These are phyloP conservation scores for Gaeumannomyces sp. DNA, from an alignment of 2,329 filamentous ascomycete genomes.

Conservation along the genomic window DNA sequence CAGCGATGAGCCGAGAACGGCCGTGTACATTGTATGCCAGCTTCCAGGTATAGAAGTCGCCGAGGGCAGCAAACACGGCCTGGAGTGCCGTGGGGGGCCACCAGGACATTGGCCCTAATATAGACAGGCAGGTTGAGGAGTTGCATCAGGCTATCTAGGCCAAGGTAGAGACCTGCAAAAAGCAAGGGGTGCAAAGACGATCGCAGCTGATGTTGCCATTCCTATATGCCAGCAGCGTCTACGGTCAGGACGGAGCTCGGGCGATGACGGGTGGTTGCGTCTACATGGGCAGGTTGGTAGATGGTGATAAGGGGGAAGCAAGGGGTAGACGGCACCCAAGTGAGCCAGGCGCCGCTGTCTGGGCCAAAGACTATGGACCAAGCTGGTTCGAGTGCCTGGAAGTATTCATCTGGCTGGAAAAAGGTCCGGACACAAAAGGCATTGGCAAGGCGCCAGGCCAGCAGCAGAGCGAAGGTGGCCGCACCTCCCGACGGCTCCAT, in stretches of 20 bases:
- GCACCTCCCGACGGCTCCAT: slow-evolving; percentile 3
- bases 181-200: slow-evolving; percentile 87
- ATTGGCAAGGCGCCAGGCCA: slow-evolving; percentile 74
- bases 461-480: slow-evolving; percentile 29
- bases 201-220: slow-evolving; percentile 84
- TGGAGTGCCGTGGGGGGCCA: slow-evolving; percentile 70
- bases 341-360: slow-evolving; percentile 79
- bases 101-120: slow-evolving; percentile 58
- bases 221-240: slow-evolving; percentile 44
- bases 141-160: slow-evolving; percentile 50
- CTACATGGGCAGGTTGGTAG: neutral
- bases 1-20: slow-evolving; percentile 52
- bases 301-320: neutral
- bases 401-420: slow-evolving; percentile 98
- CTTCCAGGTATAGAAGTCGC: slow-evolving; percentile 85
- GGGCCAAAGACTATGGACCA: slow-evolving; percentile 82
- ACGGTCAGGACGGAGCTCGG: slow-evolving; percentile 7
- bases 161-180: slow-evolving; percentile 70
- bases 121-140: slow-evolving; percentile 47
- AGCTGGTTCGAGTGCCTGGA: slow-evolving; percentile 89
- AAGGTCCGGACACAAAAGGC: slow-evolving; percentile 76
- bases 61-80: slow-evolving; percentile 67
- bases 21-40: slow-evolving; percentile 72
- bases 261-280: neutral
- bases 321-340: slow-evolving; percentile 63